Conservation (phyloP, 352 stramenopile genomes). For the Phytophthora sansomeana region DNA sequence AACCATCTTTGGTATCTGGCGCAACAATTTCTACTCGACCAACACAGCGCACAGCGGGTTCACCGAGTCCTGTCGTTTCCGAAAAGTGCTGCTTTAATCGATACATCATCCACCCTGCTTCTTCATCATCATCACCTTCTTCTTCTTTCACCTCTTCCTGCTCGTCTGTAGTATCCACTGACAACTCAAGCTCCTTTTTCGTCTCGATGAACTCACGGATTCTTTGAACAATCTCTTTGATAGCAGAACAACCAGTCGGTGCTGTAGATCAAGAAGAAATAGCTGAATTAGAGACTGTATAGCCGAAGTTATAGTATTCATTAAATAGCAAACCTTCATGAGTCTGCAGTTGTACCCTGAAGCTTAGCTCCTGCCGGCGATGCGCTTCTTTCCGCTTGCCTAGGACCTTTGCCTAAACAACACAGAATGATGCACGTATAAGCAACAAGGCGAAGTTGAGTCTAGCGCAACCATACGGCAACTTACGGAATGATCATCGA, state of each 20-base stretch:
- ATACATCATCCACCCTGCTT: slow-evolving; percentile 21
- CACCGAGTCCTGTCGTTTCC: neutral
- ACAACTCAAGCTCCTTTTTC: slow-evolving; percentile 32
- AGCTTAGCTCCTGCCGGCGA: slow-evolving; percentile 60
- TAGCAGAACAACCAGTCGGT: slow-evolving; percentile 45
- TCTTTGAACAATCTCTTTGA: slow-evolving; percentile 51
- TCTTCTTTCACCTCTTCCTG: slow-evolving; percentile 8
- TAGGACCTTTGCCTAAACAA: slow-evolving; percentile 74
- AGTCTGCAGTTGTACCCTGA: slow-evolving; percentile 45
- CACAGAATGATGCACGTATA: neutral
- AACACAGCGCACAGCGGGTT: slow-evolving; percentile 23
- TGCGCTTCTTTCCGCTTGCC: slow-evolving; percentile 85
- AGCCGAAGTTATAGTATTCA: neutral
- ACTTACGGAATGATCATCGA: slow-evolving; percentile 47
- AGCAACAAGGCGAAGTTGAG: slow-evolving; percentile 2
- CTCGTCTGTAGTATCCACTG: slow-evolving; percentile 15
- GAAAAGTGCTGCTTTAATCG: slow-evolving; percentile 23
- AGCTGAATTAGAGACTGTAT: neutral
- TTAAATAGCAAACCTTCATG: slow-evolving; percentile 30
- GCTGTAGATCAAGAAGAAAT: slow-evolving; percentile 17
- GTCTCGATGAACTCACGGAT: slow-evolving; percentile 48
- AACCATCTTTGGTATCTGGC: slow-evolving; percentile 23
- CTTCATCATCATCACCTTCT: slow-evolving; percentile 2
- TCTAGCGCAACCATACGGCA: neutral
- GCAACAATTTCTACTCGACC: slow-evolving; percentile 46